phyloP scores from a whole-genome alignment of 257 asterid genomes.

The Solanum corneliomulleri region DNA sequence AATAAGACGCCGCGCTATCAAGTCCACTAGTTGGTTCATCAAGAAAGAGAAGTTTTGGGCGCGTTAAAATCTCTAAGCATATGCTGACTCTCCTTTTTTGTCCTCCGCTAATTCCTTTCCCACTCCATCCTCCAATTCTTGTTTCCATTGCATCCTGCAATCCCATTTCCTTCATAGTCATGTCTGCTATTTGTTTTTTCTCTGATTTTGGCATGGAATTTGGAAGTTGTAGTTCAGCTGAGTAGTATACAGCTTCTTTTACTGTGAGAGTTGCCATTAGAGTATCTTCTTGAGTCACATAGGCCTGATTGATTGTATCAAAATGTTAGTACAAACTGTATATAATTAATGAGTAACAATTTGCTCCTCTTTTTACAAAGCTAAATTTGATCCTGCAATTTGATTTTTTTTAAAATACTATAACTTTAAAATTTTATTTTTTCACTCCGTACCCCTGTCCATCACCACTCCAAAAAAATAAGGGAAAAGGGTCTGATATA shows the following conservation, averaged over 20 bases:
- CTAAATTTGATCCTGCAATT: background rate
- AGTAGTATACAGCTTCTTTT: constrained; percentile 9
- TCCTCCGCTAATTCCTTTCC: constrained; percentile 52
- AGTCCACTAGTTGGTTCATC: constrained; percentile 71
- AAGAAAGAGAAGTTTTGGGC: constrained; percentile 52
- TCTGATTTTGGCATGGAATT: constrained; percentile 2
- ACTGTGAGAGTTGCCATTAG: constrained; percentile 7
- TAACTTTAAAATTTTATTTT: too few relatives aligned
- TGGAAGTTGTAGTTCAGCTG: constrained; percentile 19
- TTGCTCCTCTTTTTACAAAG: background rate
- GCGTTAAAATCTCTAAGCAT: constrained; percentile 43
- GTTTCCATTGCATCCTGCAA: constrained; percentile 12
- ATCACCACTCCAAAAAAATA: rapidly evolving
- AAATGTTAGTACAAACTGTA: background rate
- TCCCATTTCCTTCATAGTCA: constrained; percentile 13
- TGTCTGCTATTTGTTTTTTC: constrained; percentile 15
- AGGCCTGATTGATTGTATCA: constrained; percentile 1
- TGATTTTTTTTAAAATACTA: too few relatives aligned
- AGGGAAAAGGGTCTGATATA: too few relatives aligned
- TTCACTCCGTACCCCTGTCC: rapidly evolving
- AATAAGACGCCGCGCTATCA: constrained; percentile 44
- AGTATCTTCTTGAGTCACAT: constrained; percentile 17
- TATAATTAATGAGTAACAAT: too few relatives aligned
- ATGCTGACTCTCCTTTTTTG: constrained; percentile 58
- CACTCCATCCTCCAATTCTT: constrained; percentile 22